A percentile compares a stretch with the other conserved stretches of the same genome.
phyloP scores from a whole-genome alignment of 768 basidiomycete genomes.

The Termitomyces sp. region DNA sequence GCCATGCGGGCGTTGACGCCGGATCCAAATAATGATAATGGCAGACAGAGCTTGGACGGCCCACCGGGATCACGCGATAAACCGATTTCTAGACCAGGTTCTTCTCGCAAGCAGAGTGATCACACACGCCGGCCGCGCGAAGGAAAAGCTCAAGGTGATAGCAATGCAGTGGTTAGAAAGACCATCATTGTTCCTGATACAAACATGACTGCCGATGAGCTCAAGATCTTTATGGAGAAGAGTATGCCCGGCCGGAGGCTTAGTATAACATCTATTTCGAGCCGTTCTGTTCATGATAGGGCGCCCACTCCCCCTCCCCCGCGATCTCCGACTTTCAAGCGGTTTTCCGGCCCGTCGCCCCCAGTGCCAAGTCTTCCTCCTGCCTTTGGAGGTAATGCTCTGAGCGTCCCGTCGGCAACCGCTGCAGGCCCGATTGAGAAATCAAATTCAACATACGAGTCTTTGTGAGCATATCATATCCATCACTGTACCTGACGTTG shows the following conservation, averaged over 20 bases:
- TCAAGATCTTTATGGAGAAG: constrained; percentile 50
- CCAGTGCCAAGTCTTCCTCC: constrained; percentile 63
- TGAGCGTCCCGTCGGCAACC: constrained; percentile 28
- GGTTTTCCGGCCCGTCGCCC: constrained; percentile 68
- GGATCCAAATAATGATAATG: constrained; percentile 12
- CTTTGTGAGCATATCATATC: constrained; percentile 52
- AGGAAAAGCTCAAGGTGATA: constrained; percentile 24
- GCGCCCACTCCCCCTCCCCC: constrained; percentile 85
- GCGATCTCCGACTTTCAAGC: constrained; percentile 41
- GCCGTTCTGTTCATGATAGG: constrained; percentile 74
- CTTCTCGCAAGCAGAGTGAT: constrained; percentile 29
- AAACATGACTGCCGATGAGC: constrained; percentile 49
- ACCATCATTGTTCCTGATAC: constrained; percentile 76
- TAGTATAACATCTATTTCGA: constrained; percentile 56
- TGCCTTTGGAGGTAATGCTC: constrained; percentile 35
- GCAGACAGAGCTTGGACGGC: constrained; percentile 16
- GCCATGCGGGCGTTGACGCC: constrained; percentile 13
- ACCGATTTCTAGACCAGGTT: constrained; percentile 29
- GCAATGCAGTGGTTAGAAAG: constrained; percentile 59
- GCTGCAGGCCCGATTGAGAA: constrained; percentile 48
- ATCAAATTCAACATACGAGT: constrained; percentile 69
- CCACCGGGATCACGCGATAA: constrained; percentile 21
- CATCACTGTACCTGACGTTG: constrained; percentile 9
- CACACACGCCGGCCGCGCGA: constrained; percentile 36
- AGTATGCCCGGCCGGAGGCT: constrained; percentile 54